Percentiles rank a stretch among this genome's conserved stretches.
phyloP scores from a whole-genome alignment of 306 rosid species.

The Castanospermum australe region DNA sequence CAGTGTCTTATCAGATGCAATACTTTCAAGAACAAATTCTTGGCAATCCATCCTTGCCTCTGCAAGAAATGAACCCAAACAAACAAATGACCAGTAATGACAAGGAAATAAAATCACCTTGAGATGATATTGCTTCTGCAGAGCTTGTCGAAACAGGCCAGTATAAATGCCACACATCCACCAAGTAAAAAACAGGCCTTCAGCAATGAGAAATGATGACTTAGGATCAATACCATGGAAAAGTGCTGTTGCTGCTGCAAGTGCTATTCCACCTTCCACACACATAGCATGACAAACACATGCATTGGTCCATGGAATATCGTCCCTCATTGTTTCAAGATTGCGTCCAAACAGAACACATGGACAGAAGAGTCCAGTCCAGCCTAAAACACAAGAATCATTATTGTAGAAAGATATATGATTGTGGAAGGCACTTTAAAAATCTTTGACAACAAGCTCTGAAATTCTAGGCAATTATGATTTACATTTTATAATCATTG shows the following conservation, averaged over 20 bases:
- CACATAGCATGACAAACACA: conserved; percentile 58
- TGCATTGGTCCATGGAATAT: conserved; percentile 51
- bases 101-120: conserved; percentile 32
- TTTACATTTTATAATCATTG: neutral
- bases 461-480: neutral
- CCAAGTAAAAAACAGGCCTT: conserved; percentile 54
- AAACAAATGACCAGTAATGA: neutral
- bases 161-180: conserved; percentile 67
- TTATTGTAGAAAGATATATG: neutral
- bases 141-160: conserved; percentile 50
- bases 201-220: conserved; percentile 48
- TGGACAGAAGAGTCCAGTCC: conserved; percentile 59
- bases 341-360: conserved; percentile 55
- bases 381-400: conserved; percentile 33
- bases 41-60: neutral
- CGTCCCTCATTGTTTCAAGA: conserved; percentile 41
- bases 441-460: neutral
- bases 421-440: neutral
- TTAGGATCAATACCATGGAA: conserved; percentile 54
- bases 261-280: conserved; percentile 52
- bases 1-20: neutral
- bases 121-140: conserved; percentile 60
- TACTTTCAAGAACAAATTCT: neutral
- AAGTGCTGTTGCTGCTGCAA: conserved; percentile 46
- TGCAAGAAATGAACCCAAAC: neutral